phyloP scores from a whole-genome alignment of 78 protist genomes.

The Isochrysis galbana region DNA sequence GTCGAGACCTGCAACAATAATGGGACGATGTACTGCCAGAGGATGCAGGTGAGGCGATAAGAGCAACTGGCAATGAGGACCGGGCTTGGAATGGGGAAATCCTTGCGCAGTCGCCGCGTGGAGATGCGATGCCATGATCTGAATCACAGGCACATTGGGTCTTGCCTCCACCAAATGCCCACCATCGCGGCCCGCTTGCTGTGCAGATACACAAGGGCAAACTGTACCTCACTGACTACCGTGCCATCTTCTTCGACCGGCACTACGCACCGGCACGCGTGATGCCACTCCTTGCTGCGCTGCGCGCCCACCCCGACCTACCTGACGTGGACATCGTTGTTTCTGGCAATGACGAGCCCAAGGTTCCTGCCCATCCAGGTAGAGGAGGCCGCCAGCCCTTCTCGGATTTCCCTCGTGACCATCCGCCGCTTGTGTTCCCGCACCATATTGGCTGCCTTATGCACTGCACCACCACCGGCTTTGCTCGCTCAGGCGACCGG shows the following conservation, averaged over 20 bases:
- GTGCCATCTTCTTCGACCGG: constrained; percentile 21
- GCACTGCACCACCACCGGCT: not conserved
- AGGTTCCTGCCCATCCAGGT: not conserved
- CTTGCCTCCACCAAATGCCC: not conserved
- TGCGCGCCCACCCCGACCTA: not conserved
- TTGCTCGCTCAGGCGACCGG: not conserved
- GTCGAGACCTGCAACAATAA: not conserved
- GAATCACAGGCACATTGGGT: not conserved
- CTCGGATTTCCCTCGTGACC: not conserved
- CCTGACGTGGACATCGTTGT: constrained; percentile 1
- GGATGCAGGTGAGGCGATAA: not conserved
- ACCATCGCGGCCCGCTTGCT: not conserved
- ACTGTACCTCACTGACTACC: not conserved
- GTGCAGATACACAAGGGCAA: not conserved
- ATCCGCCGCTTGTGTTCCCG: not conserved
- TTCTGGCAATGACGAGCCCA: not conserved
- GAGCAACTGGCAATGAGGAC: too few species aligned
- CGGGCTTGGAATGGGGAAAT: too few species aligned
- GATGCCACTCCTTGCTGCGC: not conserved
- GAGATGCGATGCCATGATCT: not conserved
- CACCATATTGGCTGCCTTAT: too few species aligned
- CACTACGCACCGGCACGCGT: constrained; percentile 6
- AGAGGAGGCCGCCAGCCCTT: not conserved
- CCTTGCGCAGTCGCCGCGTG: too few species aligned
- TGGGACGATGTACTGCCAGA: constrained; percentile 17